phyloP scores from a whole-genome alignment of 345 rosid species.

The Salix arbutifolia region DNA sequence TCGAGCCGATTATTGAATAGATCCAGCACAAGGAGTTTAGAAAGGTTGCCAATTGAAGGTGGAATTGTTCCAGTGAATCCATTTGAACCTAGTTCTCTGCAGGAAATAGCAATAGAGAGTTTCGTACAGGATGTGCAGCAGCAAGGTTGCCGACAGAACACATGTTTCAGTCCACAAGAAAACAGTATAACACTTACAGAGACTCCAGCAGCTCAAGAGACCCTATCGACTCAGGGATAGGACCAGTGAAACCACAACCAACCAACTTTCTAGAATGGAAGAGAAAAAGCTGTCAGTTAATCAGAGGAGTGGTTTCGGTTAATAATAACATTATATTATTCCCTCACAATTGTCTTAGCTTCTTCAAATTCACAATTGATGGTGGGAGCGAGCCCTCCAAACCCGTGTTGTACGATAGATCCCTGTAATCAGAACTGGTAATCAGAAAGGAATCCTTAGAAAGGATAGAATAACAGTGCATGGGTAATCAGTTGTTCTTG shows the following conservation, averaged over 20 bases:
- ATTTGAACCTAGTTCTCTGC: constrained; percentile 75
- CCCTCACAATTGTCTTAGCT: constrained; percentile 65
- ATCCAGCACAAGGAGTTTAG: constrained; percentile 71
- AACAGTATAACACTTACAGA: constrained; percentile 44
- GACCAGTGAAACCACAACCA: constrained; percentile 69
- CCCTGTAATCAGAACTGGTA: constrained; percentile 44
- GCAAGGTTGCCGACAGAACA: background rate
- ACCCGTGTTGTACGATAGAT: constrained; percentile 62
- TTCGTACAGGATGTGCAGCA: background rate
- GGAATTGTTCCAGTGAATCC: constrained; percentile 70
- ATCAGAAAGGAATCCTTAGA: constrained; percentile 1
- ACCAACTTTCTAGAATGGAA: constrained; percentile 51
- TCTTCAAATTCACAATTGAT: constrained; percentile 48
- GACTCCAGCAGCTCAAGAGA: constrained; percentile 37
- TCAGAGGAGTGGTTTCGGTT: background rate
- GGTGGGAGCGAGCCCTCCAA: constrained; percentile 64
- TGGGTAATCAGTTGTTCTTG: background rate
- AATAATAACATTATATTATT: background rate
- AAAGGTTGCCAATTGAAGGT: constrained; percentile 57
- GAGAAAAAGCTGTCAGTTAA: background rate
- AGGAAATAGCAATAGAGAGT: constrained; percentile 7
- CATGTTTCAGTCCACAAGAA: background rate
- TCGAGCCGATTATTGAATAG: constrained; percentile 67
- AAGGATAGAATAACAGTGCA: background rate
- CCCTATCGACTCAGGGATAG: constrained; percentile 67